phyloP scores from a whole-genome alignment of 2,329 filamentous ascomycete species.

The Botrytis medusae region DNA sequence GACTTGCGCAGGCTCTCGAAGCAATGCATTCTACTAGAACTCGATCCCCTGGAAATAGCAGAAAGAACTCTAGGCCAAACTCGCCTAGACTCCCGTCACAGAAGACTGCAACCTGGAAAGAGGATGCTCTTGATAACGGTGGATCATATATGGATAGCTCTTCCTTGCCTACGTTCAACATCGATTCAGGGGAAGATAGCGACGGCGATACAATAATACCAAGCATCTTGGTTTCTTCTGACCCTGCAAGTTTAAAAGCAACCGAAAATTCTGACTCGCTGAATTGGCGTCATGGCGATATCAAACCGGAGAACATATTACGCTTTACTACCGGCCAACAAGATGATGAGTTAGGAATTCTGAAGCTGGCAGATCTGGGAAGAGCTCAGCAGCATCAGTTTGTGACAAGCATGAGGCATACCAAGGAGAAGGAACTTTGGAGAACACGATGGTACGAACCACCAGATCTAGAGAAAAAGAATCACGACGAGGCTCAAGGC shows the following conservation, averaged over 20 bases:
- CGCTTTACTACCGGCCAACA: not conserved
- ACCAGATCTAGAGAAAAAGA: not conserved
- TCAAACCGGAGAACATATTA: conserved; percentile 1
- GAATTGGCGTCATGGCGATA: conserved; percentile 6
- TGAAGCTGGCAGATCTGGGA: conserved; percentile 16
- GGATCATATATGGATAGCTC: not conserved
- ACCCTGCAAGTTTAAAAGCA: not conserved
- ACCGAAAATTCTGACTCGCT: not conserved
- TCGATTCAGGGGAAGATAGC: not conserved
- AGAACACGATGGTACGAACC: conserved; percentile 8
- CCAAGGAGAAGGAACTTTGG: not conserved
- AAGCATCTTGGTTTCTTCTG: not conserved
- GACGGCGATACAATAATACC: not conserved
- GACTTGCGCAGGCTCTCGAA: not conserved
- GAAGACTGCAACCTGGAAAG: not conserved
- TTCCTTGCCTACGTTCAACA: not conserved
- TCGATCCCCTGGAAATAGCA: not conserved
- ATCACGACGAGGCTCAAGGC: not conserved
- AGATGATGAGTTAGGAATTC: not conserved
- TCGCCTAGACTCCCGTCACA: not conserved
- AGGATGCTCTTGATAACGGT: not conserved
- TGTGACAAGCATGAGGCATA: not conserved
- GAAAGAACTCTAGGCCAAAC: not conserved
- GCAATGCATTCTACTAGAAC: conserved; percentile 6
- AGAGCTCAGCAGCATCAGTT: conserved; percentile 8